Percentiles rank a stretch among this genome's conserved stretches.
These are phyloP conservation scores for Avena eriantha DNA, from an alignment of 176 grass and related monocot species.

Conservation along the genomic window DNA sequence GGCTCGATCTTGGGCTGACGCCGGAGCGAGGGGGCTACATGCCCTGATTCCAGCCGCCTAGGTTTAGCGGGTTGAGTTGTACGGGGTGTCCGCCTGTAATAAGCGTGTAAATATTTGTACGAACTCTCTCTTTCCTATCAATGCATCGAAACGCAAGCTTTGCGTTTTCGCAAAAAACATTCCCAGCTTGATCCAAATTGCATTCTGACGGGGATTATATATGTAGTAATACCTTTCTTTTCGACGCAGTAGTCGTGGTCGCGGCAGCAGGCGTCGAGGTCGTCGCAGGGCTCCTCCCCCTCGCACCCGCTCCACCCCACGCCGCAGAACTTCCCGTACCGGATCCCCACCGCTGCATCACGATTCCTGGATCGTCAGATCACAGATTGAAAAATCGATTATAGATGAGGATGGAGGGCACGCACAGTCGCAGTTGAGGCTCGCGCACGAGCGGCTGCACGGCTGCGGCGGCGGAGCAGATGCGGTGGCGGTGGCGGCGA, in stretches of 20 bases:
- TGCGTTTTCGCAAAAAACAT: no score
- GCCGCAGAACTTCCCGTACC: slow-evolving; percentile 86
- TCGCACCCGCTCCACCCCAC: slow-evolving; percentile 88
- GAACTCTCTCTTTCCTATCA: no score
- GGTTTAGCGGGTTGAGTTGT: no score
- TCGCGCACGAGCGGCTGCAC: slow-evolving; percentile 79
- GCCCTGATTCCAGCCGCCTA: no score
- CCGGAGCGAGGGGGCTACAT: no score
- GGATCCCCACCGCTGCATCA: slow-evolving; percentile 72
- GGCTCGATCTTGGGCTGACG: no score
- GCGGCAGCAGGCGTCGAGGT: slow-evolving; percentile 93
- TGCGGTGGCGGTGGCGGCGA: not conserved
- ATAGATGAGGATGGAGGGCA: not conserved
- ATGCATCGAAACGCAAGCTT: no score
- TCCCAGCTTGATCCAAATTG: not conserved
- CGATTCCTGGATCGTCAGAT: not conserved
- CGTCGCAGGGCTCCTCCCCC: slow-evolving; percentile 92
- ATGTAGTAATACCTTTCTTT: slow-evolving; percentile 66
- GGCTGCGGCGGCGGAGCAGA: slow-evolving; percentile 39
- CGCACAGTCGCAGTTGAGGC: slow-evolving; percentile 80
- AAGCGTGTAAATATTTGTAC: no score
- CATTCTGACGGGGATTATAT: not conserved
- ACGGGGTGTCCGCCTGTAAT: no score
- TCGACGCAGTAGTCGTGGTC: slow-evolving; percentile 84
- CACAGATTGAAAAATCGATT: not conserved